Conservation (phyloP, 768 basidiomycete species). For the Leucocoprinus sp. region DNA sequence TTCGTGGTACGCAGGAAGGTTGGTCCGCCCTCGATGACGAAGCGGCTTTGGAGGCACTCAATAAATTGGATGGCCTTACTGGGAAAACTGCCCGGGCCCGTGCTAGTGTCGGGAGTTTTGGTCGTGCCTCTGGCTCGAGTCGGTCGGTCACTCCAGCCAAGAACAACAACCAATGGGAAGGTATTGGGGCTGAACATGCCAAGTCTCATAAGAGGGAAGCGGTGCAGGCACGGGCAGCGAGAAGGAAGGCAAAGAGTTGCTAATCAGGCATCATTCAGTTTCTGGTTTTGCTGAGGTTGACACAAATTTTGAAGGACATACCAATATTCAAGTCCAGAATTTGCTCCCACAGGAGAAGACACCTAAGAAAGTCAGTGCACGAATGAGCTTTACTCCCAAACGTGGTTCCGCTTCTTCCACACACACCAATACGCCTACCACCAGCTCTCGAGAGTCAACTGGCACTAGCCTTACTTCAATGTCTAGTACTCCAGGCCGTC, state of each 20-base stretch:
- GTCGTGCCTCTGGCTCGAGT: slow-evolving; percentile 55
- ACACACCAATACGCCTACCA: slow-evolving; percentile 67
- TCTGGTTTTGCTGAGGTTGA: slow-evolving; percentile 34
- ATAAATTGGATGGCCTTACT: slow-evolving; percentile 85
- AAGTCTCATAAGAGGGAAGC: slow-evolving; percentile 33
- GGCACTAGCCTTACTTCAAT: slow-evolving; percentile 73
- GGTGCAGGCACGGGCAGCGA: slow-evolving; percentile 31
- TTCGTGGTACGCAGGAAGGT: slow-evolving; percentile 83
- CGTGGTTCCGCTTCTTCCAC: slow-evolving; percentile 86
- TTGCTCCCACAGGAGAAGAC: slow-evolving; percentile 49
- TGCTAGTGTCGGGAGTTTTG: slow-evolving; percentile 68
- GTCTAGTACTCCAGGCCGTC: slow-evolving; percentile 63
- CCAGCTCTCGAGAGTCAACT: slow-evolving; percentile 80
- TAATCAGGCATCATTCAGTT: slow-evolving; percentile 3
- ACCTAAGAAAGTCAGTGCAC: slow-evolving; percentile 58
- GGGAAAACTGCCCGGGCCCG: slow-evolving; percentile 71
- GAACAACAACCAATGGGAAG: slow-evolving; percentile 68
- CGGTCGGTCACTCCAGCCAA: slow-evolving; percentile 72
- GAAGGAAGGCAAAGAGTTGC: slow-evolving; percentile 8
- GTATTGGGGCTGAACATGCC: slow-evolving; percentile 34
- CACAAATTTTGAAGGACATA: slow-evolving; percentile 20
- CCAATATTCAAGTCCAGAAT: slow-evolving; percentile 5
- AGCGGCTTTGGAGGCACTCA: slow-evolving; percentile 82
- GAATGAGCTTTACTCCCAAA: slow-evolving; percentile 77
- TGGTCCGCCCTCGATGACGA: slow-evolving; percentile 86